Base-by-base conservation (phyloP, 495 filamentous ascomycete genomes). In the Penicillium arizonense region DNA sequence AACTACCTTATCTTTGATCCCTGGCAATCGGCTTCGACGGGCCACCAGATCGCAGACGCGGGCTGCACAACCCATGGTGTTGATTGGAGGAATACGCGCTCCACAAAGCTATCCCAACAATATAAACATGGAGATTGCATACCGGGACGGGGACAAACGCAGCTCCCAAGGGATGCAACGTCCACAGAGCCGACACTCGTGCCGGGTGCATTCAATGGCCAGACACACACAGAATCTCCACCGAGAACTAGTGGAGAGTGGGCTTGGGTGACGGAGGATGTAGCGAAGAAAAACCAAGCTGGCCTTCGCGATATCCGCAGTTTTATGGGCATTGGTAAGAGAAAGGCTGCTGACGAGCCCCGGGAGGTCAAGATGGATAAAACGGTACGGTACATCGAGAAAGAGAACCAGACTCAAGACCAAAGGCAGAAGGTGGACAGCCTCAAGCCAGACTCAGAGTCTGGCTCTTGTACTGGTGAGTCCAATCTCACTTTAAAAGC, bases 11-110 rank as follows among this genome's bases (percentile, higher is more conserved):
- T 68, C 55, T 92, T 89, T 68, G 90, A 96, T 63, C 75, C 87
- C 30, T 96, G 88, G 88, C 91, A 90, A 69, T 87, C 87, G 18
- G 82, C 81, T 13, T 82, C 87, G 1, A 86, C 88, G 5, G 91
- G 91, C 46, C 90, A 96, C 65, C 91, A 96, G 69, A 76, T 79
- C 28, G 83, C 86, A 20, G 13, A 13, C 52, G 85, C 92, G 33
- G 82, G 81, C 47, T 45, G 46, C 0, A 8, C 28, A 10, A 7
- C 28, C 8, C 28, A 30, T 30, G 70, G 84, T 8, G 71, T 41
- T 12, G 48, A 74, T 32, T 95, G 90, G 90, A 82, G 87, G 16
- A 77, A 84, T 26, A 85, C 83, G 5, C 79, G 89, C 14, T 77
- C 77, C 11, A 47, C 73, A 21, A 93, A 91, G 65, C 72, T 96